phyloP scores from a whole-genome alignment of 345 rosid genomes.

The Excoecaria agallocha region DNA sequence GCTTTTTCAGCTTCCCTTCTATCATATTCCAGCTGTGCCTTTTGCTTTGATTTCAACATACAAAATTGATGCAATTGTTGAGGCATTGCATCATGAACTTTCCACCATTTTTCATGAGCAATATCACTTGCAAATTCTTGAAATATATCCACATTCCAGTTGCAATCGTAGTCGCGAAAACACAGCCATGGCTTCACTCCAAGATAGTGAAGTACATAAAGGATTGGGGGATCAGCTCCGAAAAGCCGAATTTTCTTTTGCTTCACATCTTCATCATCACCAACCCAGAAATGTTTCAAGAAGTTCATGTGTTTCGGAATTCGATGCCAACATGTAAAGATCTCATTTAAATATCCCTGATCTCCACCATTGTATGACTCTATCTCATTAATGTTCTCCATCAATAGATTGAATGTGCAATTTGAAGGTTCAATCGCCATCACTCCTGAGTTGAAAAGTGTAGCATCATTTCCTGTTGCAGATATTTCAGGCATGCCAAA shows the following conservation, averaged over 20 bases:
- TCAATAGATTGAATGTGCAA: constrained; percentile 32
- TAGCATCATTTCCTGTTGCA: constrained; percentile 48
- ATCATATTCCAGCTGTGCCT: constrained; percentile 34
- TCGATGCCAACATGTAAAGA: constrained; percentile 38
- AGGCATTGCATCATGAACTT: constrained; percentile 32
- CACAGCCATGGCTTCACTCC: constrained; percentile 40
- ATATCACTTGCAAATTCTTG: constrained; percentile 32
- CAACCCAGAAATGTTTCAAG: constrained; percentile 36
- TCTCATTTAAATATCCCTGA: constrained; percentile 33
- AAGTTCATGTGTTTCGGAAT: constrained; percentile 34
- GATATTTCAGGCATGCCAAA: constrained; percentile 90
- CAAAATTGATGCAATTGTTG: constrained; percentile 30
- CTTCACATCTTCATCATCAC: constrained; percentile 29
- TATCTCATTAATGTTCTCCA: constrained; percentile 34
- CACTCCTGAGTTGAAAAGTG: constrained; percentile 34
- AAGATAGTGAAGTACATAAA: constrained; percentile 32
- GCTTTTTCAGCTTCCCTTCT: constrained; percentile 29
- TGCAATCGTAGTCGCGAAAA: constrained; percentile 35
- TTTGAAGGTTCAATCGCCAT: constrained; percentile 39
- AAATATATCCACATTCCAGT: constrained; percentile 31
- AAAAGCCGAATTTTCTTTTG: constrained; percentile 30
- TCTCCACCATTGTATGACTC: constrained; percentile 38
- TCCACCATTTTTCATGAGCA: constrained; percentile 36
- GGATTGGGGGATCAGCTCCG: constrained; percentile 30
- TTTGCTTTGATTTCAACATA: constrained; percentile 28